Percentiles rank a stretch among this genome's conserved stretches.
phyloP scores from a whole-genome alignment of 179 eudicot genomes.

The Silene coronaria region DNA sequence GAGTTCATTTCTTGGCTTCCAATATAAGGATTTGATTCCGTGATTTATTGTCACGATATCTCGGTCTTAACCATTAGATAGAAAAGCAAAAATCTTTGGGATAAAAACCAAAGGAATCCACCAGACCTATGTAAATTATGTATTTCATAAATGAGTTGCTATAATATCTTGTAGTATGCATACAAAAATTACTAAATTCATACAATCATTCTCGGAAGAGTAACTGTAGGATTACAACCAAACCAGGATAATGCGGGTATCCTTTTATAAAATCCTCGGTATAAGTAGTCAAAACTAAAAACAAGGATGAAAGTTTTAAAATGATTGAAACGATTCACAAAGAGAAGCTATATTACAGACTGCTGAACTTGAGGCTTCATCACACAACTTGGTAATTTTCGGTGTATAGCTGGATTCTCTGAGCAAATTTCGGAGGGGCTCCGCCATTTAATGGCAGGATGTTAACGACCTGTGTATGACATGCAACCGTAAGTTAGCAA shows the following conservation, averaged over 20 bases:
- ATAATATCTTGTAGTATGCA: not conserved
- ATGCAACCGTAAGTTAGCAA: not conserved
- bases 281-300: constrained; percentile 1
- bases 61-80: too few relatives aligned
- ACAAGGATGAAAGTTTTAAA: not conserved
- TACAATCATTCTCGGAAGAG: too few relatives aligned
- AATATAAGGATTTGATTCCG: too few relatives aligned
- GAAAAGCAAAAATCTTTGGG: not conserved
- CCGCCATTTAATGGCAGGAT: constrained; percentile 73
- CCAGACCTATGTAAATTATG: not conserved
- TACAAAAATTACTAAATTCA: not conserved
- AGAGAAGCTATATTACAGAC: constrained; percentile 4
- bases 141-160: not conserved
- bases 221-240: not conserved
- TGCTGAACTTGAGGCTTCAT: constrained; percentile 16
- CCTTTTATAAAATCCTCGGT: not conserved
- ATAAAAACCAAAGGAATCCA: not conserved
- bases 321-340: constrained; percentile 7
- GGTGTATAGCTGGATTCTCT: constrained; percentile 59
- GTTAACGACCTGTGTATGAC: constrained; percentile 42
- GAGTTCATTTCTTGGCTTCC: too few relatives aligned
- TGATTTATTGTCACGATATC: too few relatives aligned
- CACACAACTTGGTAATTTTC: constrained; percentile 81
- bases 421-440: constrained; percentile 64
- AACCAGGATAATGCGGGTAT: too few relatives aligned